phyloP scores from a whole-genome alignment of 768 basidiomycete species.

The Collybia sordida region DNA sequence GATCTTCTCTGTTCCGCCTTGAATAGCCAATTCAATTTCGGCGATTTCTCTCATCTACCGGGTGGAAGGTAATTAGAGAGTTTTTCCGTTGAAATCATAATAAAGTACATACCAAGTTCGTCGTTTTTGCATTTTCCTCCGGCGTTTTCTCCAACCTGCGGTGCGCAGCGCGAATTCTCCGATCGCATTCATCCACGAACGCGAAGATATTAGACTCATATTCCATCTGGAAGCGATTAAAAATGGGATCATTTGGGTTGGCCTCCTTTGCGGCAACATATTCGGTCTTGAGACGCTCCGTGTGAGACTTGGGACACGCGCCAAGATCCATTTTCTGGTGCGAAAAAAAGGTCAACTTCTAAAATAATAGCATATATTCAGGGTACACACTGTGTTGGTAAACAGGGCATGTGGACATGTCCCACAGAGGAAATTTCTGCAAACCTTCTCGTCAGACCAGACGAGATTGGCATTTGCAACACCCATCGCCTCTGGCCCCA shows the following conservation, averaged over 20 bases:
- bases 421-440: slow-evolving; percentile 96
- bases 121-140: slow-evolving; percentile 99
- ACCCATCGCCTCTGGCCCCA: slow-evolving; percentile 99
- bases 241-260: slow-evolving; percentile 77
- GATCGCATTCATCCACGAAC: slow-evolving; percentile 98
- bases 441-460: slow-evolving; percentile 97
- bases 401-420: slow-evolving; percentile 98
- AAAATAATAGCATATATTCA: neutral
- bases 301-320: slow-evolving; percentile 95
- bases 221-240: slow-evolving; percentile 88
- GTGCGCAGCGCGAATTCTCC: slow-evolving; percentile 92
- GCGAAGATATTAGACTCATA: slow-evolving; percentile 94
- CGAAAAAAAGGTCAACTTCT: neutral
- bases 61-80: slow-evolving; percentile 1
- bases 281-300: slow-evolving; percentile 89
- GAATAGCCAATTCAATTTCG: slow-evolving; percentile 98
- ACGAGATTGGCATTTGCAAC: slow-evolving; percentile 88
- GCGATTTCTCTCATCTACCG: slow-evolving; percentile 96
- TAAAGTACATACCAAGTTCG: slow-evolving; percentile 69
- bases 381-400: slow-evolving; percentile 85
- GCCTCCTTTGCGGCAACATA: slow-evolving; percentile 79
- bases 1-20: slow-evolving; percentile 98
- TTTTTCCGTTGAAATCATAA: neutral
- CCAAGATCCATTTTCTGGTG: slow-evolving; percentile 98
- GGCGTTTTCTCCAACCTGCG: slow-evolving; percentile 97